Evolutionary conservation across 179 eudicot genomes (phyloP).

Genomic region (Beta corolliflora): DNA sequence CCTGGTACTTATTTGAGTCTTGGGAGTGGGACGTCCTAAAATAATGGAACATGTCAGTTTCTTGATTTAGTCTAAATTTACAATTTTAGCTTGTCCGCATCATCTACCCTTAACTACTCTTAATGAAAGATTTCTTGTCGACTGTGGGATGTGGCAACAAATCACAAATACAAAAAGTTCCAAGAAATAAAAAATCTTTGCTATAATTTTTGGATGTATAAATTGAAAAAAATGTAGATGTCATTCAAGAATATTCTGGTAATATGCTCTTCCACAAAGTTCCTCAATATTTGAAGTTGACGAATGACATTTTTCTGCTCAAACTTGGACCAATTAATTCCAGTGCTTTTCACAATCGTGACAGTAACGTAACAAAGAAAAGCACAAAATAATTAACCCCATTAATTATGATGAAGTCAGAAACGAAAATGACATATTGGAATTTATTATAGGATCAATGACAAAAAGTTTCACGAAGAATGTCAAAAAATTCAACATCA

Average conservation of each 20-base stretch:
- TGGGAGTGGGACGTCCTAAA: no score
- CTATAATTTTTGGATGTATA: no score
- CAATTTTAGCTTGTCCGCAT: no score
- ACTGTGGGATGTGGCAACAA: no score
- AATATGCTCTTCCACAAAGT: neutral
- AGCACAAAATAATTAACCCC: neutral
- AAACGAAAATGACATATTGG: neutral
- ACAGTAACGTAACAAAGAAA: neutral
- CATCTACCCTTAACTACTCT: no score
- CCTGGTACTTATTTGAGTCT: no score
- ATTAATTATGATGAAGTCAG: neutral
- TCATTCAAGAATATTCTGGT: neutral
- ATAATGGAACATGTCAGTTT: no score
- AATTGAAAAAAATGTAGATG: neutral
- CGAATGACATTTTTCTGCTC: neutral
- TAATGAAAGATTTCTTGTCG: no score
- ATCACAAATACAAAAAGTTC: no score
- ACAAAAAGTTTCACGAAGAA: neutral
- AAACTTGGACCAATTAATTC: neutral
- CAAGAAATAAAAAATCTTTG: no score
- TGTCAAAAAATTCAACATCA: neutral
- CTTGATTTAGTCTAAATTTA: no score
- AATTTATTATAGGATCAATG: neutral
- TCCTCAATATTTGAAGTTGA: neutral
- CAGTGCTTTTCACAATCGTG: neutral